Evolutionary conservation across 2,329 filamentous ascomycete genomes (phyloP).

Genomic region (Blastomyces silverae): DNA sequence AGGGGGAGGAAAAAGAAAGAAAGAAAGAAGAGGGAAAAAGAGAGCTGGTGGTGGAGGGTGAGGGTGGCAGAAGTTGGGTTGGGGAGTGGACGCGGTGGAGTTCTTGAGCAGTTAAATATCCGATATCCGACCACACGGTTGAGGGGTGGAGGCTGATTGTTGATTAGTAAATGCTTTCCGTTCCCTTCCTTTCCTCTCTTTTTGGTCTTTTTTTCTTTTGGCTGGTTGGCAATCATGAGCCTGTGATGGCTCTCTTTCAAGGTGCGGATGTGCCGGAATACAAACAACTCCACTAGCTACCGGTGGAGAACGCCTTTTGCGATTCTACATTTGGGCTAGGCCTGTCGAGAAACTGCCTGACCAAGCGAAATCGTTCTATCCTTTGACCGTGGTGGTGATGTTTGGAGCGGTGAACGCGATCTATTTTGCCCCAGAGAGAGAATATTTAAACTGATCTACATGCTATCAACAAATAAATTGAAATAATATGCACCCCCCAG

Average conservation of each 20-base stretch:
- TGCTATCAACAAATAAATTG: background rate
- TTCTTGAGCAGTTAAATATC: too few relatives aligned
- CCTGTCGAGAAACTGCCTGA: background rate
- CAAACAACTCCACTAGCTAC: conserved; percentile 26
- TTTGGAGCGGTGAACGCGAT: background rate
- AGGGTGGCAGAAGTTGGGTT: background rate
- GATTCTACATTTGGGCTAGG: background rate
- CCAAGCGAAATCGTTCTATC: background rate
- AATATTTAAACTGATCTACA: background rate
- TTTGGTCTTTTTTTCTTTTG: too few relatives aligned
- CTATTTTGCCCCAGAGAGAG: background rate
- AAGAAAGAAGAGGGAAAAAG: background rate
- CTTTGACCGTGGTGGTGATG: background rate
- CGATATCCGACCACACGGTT: too few relatives aligned
- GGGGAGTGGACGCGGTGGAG: too few relatives aligned
- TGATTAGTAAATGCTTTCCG: too few relatives aligned
- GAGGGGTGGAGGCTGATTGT: too few relatives aligned
- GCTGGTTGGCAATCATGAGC: too few relatives aligned
- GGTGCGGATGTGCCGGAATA: background rate
- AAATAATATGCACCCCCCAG: too few relatives aligned
- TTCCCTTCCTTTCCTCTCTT: too few relatives aligned
- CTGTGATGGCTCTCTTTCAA: background rate
- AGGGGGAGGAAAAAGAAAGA: background rate
- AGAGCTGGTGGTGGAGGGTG: background rate
- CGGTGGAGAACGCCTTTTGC: conserved; percentile 41